These are phyloP conservation scores for Monosporozyma solicola DNA, from an alignment of 805 yeast genomes.

Conservation along the genomic window DNA sequence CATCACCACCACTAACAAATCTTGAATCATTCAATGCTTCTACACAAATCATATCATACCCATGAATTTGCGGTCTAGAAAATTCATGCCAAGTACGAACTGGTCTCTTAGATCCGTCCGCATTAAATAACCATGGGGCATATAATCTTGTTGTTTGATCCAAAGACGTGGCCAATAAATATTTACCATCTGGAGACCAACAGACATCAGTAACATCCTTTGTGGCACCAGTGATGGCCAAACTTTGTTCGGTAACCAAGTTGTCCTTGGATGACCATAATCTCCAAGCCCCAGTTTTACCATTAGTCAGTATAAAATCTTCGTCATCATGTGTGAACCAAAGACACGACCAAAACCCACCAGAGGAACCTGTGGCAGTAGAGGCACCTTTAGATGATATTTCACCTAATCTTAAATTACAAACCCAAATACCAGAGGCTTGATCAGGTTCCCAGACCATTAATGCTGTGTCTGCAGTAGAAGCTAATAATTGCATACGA, in stretches of 20 bases:
- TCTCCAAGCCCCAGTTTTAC: conserved; percentile 91
- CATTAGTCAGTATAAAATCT: conserved; percentile 65
- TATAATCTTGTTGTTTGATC: conserved; percentile 90
- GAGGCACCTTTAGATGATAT: conserved; percentile 93
- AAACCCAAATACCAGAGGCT: conserved; percentile 83
- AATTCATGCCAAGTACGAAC: conserved; percentile 71
- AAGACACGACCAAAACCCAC: conserved; percentile 58
- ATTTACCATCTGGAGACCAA: conserved; percentile 64
- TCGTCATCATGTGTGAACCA: conserved; percentile 49
- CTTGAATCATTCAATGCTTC: conserved; percentile 48
- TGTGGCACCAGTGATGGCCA: conserved; percentile 70
- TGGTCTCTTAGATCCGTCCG: conserved; percentile 26
- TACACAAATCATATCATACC: conserved; percentile 87
- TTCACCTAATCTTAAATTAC: conserved; percentile 77
- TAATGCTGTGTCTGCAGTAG: conserved; percentile 87
- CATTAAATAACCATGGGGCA: conserved; percentile 46
- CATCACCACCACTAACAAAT: conserved; percentile 94
- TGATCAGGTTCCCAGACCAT: conserved; percentile 91
- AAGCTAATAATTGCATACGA: conserved; percentile 56
- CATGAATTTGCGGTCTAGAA: conserved; percentile 96
- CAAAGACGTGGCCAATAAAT: conserved; percentile 66
- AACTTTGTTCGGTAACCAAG: conserved; percentile 35
- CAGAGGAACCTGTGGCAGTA: conserved; percentile 93
- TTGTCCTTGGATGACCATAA: conserved; percentile 45
- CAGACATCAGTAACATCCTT: conserved; percentile 66